These are phyloP conservation scores for Ascochyta lentis DNA, from an alignment of 2,329 filamentous ascomycete species.

Conservation along the genomic window DNA sequence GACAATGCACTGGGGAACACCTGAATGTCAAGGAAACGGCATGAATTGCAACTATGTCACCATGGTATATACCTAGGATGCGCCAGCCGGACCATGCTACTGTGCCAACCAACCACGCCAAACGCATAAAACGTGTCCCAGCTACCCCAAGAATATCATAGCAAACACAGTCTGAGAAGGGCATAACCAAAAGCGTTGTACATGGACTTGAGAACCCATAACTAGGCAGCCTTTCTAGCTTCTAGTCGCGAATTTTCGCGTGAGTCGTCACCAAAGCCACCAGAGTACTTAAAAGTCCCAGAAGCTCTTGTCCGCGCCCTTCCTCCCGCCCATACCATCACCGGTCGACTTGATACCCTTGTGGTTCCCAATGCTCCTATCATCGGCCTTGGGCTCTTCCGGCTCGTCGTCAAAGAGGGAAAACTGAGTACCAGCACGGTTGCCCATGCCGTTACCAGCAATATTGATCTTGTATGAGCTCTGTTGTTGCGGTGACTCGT, in stretches of 20 bases:
- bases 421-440: constrained; percentile 48
- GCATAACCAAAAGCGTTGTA: constrained; percentile 1
- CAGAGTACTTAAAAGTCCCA: constrained; percentile 38
- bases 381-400: constrained; percentile 33
- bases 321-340: constrained; percentile 51
- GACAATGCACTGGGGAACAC: too few relatives aligned
- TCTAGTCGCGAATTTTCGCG: not conserved
- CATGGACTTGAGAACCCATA: not conserved
- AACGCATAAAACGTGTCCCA: constrained; percentile 3
- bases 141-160: not conserved
- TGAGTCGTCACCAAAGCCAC: not conserved
- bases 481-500: constrained; percentile 33
- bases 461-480: constrained; percentile 45
- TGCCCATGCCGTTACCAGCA: constrained; percentile 51
- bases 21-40: not conserved
- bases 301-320: constrained; percentile 39
- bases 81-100: constrained; percentile 10
- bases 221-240: too few relatives aligned
- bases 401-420: constrained; percentile 42
- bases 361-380: constrained; percentile 14
- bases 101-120: not conserved
- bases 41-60: constrained; percentile 12
- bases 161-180: not conserved
- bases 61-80: constrained; percentile 15
- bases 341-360: constrained; percentile 41